Evolutionary conservation across 345 rosid species (phyloP).

Genomic region (Balakata baccata): DNA sequence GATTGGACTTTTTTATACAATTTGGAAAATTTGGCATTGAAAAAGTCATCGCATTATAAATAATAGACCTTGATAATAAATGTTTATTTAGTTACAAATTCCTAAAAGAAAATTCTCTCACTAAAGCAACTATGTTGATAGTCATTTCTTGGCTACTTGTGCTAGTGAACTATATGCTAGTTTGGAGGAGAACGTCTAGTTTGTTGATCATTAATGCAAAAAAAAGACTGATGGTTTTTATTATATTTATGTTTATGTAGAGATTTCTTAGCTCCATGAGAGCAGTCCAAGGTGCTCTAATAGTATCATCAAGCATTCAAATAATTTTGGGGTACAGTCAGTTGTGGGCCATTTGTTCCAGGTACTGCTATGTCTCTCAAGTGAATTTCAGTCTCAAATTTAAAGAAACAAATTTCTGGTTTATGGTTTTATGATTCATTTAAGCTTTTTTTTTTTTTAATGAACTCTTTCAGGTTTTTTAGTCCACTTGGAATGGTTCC

Average conservation of each 20-base stretch:
- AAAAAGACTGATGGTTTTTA: constrained; percentile 7
- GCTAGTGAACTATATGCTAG: neutral
- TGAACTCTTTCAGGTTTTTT: constrained; percentile 62
- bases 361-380: constrained; percentile 40
- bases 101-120: too few species aligned
- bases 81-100: too few species aligned
- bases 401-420: neutral
- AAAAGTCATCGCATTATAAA: too few species aligned
- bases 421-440: neutral
- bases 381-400: constrained; percentile 3
- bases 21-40: too few species aligned
- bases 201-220: neutral
- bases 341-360: constrained; percentile 91
- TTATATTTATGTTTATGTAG: constrained; percentile 38
- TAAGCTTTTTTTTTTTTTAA: neutral
- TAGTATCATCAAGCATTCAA: constrained; percentile 92
- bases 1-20: too few species aligned
- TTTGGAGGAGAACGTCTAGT: neutral
- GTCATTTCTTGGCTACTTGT: too few species aligned
- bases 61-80: too few species aligned
- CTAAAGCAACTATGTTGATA: too few species aligned
- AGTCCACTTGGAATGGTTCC: constrained; percentile 99
- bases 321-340: constrained; percentile 94
- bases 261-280: constrained; percentile 89
- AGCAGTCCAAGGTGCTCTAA: constrained; percentile 96